Percentiles rank a stretch among this genome's conserved stretches.
These are phyloP conservation scores for Pythium sp. DNA, from an alignment of 352 stramenopile genomes.

Conservation along the genomic window DNA sequence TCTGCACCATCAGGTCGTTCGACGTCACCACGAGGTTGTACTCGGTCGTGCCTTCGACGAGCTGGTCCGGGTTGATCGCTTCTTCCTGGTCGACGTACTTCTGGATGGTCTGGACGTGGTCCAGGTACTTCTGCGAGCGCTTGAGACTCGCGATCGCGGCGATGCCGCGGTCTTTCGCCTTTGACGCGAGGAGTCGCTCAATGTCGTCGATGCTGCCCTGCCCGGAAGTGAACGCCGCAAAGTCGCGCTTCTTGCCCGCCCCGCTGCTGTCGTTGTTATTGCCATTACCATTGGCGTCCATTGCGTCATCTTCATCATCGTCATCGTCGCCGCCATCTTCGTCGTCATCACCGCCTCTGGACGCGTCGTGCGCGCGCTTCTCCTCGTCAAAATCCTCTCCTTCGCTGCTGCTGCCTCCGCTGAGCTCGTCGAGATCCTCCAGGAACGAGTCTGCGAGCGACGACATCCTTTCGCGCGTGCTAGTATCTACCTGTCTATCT, in stretches of 20 bases:
- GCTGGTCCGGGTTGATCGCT: slow-evolving; percentile 26
- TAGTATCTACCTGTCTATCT: neutral
- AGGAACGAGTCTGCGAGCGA: slow-evolving; percentile 88
- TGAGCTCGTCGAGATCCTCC: slow-evolving; percentile 88
- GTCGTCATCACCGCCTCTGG: slow-evolving; percentile 17
- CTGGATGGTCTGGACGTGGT: slow-evolving; percentile 71
- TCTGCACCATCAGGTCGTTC: slow-evolving; percentile 92
- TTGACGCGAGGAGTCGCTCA: slow-evolving; percentile 35
- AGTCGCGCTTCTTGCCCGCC: slow-evolving; percentile 20
- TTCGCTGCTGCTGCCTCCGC: slow-evolving; percentile 74
- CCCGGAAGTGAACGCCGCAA: slow-evolving; percentile 20
- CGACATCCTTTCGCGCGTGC: slow-evolving; percentile 44
- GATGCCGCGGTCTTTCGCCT: slow-evolving; percentile 52
- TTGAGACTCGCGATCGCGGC: slow-evolving; percentile 67
- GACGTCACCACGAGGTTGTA: slow-evolving; percentile 88
- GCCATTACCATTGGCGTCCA: slow-evolving; percentile 19
- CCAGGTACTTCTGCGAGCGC: slow-evolving; percentile 64
- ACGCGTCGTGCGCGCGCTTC: neutral
- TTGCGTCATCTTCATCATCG: slow-evolving; percentile 22
- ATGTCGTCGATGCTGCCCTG: slow-evolving; percentile 30
- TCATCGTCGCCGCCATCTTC: slow-evolving; percentile 18
- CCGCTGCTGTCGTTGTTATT: slow-evolving; percentile 6
- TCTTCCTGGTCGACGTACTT: slow-evolving; percentile 40
- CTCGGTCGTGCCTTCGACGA: slow-evolving; percentile 64
- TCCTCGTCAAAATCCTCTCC: slow-evolving; percentile 32